Base-by-base conservation (phyloP, 345 rosid species). In the Brassica napus region DNA sequence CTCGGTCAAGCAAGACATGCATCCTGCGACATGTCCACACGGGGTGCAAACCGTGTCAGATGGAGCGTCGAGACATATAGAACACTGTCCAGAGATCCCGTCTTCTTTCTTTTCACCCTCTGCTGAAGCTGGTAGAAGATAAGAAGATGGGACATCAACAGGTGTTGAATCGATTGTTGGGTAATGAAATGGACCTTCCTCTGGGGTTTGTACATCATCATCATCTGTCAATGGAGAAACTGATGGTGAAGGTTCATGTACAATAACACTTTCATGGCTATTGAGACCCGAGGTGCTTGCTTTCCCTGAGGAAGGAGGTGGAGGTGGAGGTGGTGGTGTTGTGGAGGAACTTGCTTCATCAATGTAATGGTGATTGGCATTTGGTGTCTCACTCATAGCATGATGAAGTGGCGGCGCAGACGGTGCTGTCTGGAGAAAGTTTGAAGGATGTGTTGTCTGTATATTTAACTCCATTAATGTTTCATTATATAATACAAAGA, bases 11-110 rank as follows among this genome's bases (percentile, higher is more conserved):
- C 98, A 95, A 68, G 98, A 84, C 92, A 95, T 89, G 66, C 99
- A 95, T 30, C 99, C 99, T 0, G 91, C 94, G 76, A 93, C 91
- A 82, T 95, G 99, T 54, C 99, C 99, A 66, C 99, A 95, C 4
- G 99, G 99, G 15, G 90, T 85, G 58, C 98, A 95, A 10, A 90
- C 99, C 2, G 93, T 97, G 77, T 95, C 93, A 6, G 90, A 86
- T 4, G 93, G 97, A 72, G 99, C 97, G 79, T 95, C 99, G 75
- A 93, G 83, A 85, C 99, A 93, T 76, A 93, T 87, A 8, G 86
- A 83, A 78, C 98, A 93, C 0, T 87, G 75, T 42, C 92, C 84
- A 72, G 83, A 73, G 49, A 65, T 79, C 52, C 83, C 93, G 32
- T 83, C 87, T 65, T 82, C 88, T 62, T 85, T 88, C 83, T 58